phyloP scores from a whole-genome alignment of 805 yeast species.

The Starmerella sp. region DNA sequence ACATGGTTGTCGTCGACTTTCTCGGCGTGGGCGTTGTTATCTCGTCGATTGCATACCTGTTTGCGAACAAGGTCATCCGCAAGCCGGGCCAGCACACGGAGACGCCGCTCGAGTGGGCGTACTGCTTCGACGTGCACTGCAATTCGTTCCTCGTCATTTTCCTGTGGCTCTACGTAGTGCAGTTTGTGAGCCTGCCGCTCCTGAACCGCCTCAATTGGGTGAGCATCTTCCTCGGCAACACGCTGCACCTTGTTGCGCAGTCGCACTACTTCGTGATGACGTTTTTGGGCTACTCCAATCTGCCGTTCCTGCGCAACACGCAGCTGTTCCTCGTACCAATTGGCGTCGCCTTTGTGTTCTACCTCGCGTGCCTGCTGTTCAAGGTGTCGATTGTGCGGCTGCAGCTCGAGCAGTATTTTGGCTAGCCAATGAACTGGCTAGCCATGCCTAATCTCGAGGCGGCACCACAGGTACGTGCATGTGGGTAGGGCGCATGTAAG shows the following conservation, averaged over 20 bases:
- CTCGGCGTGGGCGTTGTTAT: slow-evolving; percentile 55
- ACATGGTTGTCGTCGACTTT: slow-evolving; percentile 81
- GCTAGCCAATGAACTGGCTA: slow-evolving; percentile 11
- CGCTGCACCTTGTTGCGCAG: slow-evolving; percentile 61
- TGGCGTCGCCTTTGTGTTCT: slow-evolving; percentile 45
- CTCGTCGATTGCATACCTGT: slow-evolving; percentile 62
- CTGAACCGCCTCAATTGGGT: slow-evolving; percentile 52
- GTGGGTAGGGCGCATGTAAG: too few species aligned
- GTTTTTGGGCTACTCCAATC: slow-evolving; percentile 76
- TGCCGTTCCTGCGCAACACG: slow-evolving; percentile 55
- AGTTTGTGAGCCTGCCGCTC: slow-evolving; percentile 59
- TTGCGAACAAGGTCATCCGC: slow-evolving; percentile 51
- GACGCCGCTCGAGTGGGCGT: slow-evolving; percentile 67
- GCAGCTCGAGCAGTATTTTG: slow-evolving; percentile 41
- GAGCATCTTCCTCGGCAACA: slow-evolving; percentile 64
- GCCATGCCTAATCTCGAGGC: background rate
- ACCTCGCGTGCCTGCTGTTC: slow-evolving; percentile 44
- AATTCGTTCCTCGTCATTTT: slow-evolving; percentile 76
- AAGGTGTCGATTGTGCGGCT: slow-evolving; percentile 65
- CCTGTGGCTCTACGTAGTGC: slow-evolving; percentile 62
- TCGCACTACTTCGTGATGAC: slow-evolving; percentile 70
- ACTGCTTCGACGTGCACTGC: slow-evolving; percentile 89
- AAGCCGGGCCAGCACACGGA: slow-evolving; percentile 4
- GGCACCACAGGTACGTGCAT: too few species aligned
- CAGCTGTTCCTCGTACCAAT: slow-evolving; percentile 55